Percentiles rank a stretch among this genome's conserved stretches.
Conservation (phyloP, 352 stramenopile genomes). For the Halophytophthora polymorphica region DNA sequence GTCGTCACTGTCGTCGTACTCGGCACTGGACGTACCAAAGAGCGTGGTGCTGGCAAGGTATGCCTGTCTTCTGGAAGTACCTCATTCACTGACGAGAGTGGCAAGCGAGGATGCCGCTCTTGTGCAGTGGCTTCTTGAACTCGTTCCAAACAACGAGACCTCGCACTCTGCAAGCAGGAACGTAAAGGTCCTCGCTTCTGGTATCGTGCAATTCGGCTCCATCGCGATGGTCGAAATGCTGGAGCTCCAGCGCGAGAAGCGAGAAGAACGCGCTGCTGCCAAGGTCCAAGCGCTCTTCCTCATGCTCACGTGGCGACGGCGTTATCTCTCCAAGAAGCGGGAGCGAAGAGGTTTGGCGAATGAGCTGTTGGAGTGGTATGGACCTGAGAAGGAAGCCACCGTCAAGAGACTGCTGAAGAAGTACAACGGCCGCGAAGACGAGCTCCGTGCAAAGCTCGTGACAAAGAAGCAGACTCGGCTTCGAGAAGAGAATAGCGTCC, state of each 20-base stretch:
- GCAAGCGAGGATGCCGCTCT: slow-evolving; percentile 13
- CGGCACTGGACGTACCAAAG: slow-evolving; percentile 24
- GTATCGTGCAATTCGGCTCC: slow-evolving; percentile 22
- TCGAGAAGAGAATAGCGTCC: slow-evolving; percentile 18
- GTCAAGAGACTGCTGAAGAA: slow-evolving; percentile 38
- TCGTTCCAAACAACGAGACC: slow-evolving; percentile 11
- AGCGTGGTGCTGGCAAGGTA: slow-evolving; percentile 26
- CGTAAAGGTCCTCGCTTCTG: slow-evolving; percentile 15
- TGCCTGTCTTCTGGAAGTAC: slow-evolving; percentile 17
- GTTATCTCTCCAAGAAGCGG: slow-evolving; percentile 29
- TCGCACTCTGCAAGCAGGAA: not conserved
- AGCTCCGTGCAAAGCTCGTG: slow-evolving; percentile 35
- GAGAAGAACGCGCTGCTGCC: slow-evolving; percentile 28
- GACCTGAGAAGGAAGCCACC: slow-evolving; percentile 22
- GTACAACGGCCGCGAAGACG: slow-evolving; percentile 37
- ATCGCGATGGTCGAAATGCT: slow-evolving; percentile 35
- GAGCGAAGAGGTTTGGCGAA: slow-evolving; percentile 27
- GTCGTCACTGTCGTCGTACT: slow-evolving; percentile 15
- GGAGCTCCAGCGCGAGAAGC: slow-evolving; percentile 31
- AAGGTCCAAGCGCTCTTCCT: slow-evolving; percentile 38
- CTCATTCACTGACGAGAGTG: slow-evolving; percentile 9
- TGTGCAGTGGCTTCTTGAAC: slow-evolving; percentile 10
- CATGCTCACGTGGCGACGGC: slow-evolving; percentile 28
- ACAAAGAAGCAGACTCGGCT: slow-evolving; percentile 23
- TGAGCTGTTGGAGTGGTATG: slow-evolving; percentile 43